Evolutionary conservation across 2,329 filamentous ascomycete genomes (phyloP).

Genomic region (Zasmidium cellare): DNA sequence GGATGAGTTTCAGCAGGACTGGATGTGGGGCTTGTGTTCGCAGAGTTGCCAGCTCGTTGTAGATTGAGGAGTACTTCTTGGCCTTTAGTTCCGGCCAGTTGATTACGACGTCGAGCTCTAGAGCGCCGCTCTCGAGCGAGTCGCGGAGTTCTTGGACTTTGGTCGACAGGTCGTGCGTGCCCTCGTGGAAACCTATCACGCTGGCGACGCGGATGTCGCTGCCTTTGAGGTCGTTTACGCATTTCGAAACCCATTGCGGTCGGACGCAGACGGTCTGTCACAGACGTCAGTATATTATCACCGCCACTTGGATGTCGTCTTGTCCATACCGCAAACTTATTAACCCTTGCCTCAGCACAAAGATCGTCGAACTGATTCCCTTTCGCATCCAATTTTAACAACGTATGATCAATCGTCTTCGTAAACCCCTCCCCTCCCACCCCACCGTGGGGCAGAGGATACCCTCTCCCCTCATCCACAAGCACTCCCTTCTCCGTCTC

Average conservation of each 20-base stretch:
- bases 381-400: conserved; percentile 52
- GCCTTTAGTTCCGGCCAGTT: conserved; percentile 51
- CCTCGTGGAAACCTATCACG: conserved; percentile 62
- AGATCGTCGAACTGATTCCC: conserved; percentile 52
- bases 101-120: conserved; percentile 61
- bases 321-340: conserved; percentile 45
- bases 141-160: conserved; percentile 54
- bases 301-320: too few species aligned
- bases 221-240: conserved; percentile 50
- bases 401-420: conserved; percentile 48
- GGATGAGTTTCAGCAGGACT: conserved; percentile 56
- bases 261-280: conserved; percentile 58
- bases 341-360: conserved; percentile 55
- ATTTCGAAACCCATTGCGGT: conserved; percentile 52
- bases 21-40: conserved; percentile 47
- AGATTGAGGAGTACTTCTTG: conserved; percentile 49
- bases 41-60: conserved; percentile 54
- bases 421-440: conserved; percentile 22
- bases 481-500: conserved; percentile 28
- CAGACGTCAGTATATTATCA: conserved; percentile 1
- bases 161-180: conserved; percentile 51
- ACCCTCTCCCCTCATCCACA: conserved; percentile 13
- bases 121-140: conserved; percentile 53
- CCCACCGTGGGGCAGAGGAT: conserved; percentile 2
- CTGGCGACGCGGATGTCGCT: conserved; percentile 55